Evolutionary conservation across 176 grass and related monocot genomes (phyloP).

Genomic region (Cenchrus purpureus): DNA sequence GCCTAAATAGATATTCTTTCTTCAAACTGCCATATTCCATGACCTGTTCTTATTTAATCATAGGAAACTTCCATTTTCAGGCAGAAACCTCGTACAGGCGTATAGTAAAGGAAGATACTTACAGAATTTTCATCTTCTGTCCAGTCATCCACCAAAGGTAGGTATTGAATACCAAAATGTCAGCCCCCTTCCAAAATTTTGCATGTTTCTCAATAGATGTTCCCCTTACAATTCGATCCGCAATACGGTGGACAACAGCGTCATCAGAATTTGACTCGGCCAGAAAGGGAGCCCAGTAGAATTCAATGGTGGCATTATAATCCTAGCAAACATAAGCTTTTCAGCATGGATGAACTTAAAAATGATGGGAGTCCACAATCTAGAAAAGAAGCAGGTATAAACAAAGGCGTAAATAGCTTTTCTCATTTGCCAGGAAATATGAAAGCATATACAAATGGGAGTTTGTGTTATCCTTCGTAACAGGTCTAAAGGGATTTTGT

Average conservation of each 20-base stretch:
- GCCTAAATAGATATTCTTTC: background rate
- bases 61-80: background rate
- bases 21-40: slow-evolving; percentile 1
- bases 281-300: slow-evolving; percentile 98
- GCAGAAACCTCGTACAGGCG: background rate
- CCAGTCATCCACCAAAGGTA: slow-evolving; percentile 98
- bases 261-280: slow-evolving; percentile 96
- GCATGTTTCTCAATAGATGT: slow-evolving; percentile 79
- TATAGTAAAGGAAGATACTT: slow-evolving; percentile 28
- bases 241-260: slow-evolving; percentile 66
- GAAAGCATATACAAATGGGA: background rate
- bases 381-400: background rate
- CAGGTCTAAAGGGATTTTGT: background rate
- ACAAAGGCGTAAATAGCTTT: background rate
- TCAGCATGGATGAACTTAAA: slow-evolving; percentile 8
- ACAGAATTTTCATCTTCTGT: slow-evolving; percentile 83
- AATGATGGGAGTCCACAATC: background rate
- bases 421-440: background rate
- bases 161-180: slow-evolving; percentile 93
- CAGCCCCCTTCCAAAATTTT: slow-evolving; percentile 76
- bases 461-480: background rate
- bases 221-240: slow-evolving; percentile 66
- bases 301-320: slow-evolving; percentile 95
- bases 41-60: background rate
- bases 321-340: slow-evolving; percentile 52